Evolutionary conservation across 2,329 filamentous ascomycete genomes (phyloP).

Genomic region (Podosphaera leucotricha): DNA sequence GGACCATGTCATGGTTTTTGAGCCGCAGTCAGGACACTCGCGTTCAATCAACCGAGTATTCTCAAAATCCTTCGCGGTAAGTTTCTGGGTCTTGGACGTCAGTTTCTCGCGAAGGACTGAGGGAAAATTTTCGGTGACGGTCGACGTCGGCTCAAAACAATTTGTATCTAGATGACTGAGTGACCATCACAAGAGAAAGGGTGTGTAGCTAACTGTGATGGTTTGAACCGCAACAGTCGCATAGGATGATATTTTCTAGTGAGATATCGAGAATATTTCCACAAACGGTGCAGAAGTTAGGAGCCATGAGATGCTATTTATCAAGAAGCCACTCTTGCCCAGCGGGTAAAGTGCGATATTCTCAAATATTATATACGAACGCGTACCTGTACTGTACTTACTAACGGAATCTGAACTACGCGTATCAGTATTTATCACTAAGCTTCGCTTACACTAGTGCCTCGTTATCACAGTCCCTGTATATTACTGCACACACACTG

Average conservation of each 20-base stretch:
- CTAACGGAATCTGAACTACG: too few relatives aligned
- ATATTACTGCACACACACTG: too few relatives aligned
- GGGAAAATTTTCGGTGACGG: conserved; percentile 20
- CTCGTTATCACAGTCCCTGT: too few relatives aligned
- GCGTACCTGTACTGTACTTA: too few relatives aligned
- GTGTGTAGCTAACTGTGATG: conserved; percentile 42
- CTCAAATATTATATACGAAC: too few relatives aligned
- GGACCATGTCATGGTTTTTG: conserved; percentile 62
- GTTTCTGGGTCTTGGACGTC: conserved; percentile 58
- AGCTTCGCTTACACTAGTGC: too few relatives aligned
- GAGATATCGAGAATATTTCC: conserved; percentile 2
- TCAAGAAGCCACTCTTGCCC: too few relatives aligned
- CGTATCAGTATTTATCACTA: too few relatives aligned
- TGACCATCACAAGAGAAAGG: background rate
- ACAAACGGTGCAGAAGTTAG: conserved; percentile 2
- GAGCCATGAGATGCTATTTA: background rate
- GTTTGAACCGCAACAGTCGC: conserved; percentile 65
- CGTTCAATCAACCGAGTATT: conserved; percentile 46
- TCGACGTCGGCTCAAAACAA: background rate
- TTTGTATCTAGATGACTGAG: background rate
- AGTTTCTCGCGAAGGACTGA: conserved; percentile 62
- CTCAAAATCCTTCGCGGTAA: conserved; percentile 54
- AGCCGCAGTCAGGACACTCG: conserved; percentile 59
- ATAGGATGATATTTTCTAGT: conserved; percentile 47
- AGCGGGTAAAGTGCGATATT: too few relatives aligned